Evolutionary conservation across 1,284 basidiomycete genomes (phyloP).

Genomic region (Rugiboletus extremiorientalis): DNA sequence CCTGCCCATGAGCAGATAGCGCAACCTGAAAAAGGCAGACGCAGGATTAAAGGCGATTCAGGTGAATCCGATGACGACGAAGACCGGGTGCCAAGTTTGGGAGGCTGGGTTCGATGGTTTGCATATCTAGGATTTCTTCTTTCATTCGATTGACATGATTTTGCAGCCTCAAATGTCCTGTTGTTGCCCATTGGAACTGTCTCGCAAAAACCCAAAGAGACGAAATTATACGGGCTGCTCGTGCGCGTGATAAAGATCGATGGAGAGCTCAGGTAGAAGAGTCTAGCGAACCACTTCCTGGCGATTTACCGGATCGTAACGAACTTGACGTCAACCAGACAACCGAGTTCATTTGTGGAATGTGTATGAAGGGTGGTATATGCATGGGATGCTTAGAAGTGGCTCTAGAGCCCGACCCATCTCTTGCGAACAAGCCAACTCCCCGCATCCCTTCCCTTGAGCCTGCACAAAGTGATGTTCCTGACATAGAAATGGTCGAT

Average conservation of each 20-base stretch:
- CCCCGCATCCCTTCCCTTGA: conserved; percentile 15
- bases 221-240: conserved; percentile 68
- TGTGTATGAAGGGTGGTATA: conserved; percentile 73
- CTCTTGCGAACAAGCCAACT: conserved; percentile 20
- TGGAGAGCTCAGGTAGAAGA: conserved; percentile 35
- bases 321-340: conserved; percentile 56
- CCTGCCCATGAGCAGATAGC: conserved; percentile 58
- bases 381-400: conserved; percentile 76
- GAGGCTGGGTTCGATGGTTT: conserved; percentile 87
- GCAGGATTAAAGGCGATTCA: conserved; percentile 42
- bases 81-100: conserved; percentile 53
- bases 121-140: conserved; percentile 17
- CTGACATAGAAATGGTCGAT: conserved; percentile 38
- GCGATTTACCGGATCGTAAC: conserved; percentile 27
- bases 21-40: conserved; percentile 43
- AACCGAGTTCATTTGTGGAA: conserved; percentile 76
- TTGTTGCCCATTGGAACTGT: conserved; percentile 81
- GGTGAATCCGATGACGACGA: conserved; percentile 46
- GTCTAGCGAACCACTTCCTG: conserved; percentile 11
- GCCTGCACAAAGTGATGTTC: conserved; percentile 4
- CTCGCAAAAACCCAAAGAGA: conserved; percentile 63
- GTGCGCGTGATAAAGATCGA: conserved; percentile 47
- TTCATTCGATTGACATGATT: conserved; percentile 10
- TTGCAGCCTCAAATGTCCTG: conserved; percentile 70
- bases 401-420: conserved; percentile 47